A percentile compares a stretch with the other conserved stretches of the same genome.
Conservation (phyloP, 2,329 filamentous ascomycete genomes). For the Aspergillus bombycis region DNA sequence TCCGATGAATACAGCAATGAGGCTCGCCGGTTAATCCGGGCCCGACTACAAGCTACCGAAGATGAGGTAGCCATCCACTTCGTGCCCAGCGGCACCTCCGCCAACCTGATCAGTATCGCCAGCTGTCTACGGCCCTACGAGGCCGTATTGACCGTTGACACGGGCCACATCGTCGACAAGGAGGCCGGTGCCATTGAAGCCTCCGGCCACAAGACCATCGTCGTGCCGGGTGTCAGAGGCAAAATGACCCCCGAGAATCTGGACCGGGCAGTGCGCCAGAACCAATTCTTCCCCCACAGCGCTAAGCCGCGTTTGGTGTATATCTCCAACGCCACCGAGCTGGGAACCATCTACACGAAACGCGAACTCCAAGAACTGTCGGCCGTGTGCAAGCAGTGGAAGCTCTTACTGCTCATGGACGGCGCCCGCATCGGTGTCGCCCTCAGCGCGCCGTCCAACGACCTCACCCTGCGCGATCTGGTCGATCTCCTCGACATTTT, state of each 20-base stretch:
- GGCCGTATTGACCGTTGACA: slow-evolving; percentile 54
- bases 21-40: slow-evolving; percentile 48
- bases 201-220: slow-evolving; percentile 57
- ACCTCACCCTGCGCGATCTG: slow-evolving; percentile 50
- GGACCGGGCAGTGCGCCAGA: slow-evolving; percentile 49
- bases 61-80: slow-evolving; percentile 54
- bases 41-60: slow-evolving; percentile 30
- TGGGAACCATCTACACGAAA: slow-evolving; percentile 54
- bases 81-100: slow-evolving; percentile 56
- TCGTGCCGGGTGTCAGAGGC: slow-evolving; percentile 49
- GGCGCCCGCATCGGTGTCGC: slow-evolving; percentile 53
- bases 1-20: slow-evolving; percentile 49
- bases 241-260: slow-evolving; percentile 52
- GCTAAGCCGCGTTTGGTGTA: slow-evolving; percentile 56
- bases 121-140: slow-evolving; percentile 56
- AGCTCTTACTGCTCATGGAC: slow-evolving; percentile 52
- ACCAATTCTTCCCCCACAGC: slow-evolving; percentile 57
- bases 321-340: slow-evolving; percentile 56
- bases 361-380: slow-evolving; percentile 49
- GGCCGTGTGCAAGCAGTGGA: slow-evolving; percentile 45
- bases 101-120: slow-evolving; percentile 57
- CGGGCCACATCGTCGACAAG: slow-evolving; percentile 54
- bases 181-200: slow-evolving; percentile 58
- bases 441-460: slow-evolving; percentile 47
- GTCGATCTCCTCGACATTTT: slow-evolving; percentile 56